Conservation (phyloP, 257 asterid species). For the Schizonepeta tenuifolia region DNA sequence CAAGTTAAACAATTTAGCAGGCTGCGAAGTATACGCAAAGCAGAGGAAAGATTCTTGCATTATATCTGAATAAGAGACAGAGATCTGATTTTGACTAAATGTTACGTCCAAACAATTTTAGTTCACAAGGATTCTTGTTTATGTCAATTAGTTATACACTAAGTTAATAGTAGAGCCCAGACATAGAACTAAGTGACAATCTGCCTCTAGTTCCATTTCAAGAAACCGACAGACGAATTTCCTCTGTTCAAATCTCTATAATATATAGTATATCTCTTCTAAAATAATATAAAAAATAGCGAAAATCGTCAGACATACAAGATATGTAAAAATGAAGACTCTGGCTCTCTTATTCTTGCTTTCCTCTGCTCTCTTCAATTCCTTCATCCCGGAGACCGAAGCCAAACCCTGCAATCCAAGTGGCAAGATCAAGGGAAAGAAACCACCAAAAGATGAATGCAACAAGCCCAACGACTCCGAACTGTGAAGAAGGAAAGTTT, state of each 20-base stretch:
- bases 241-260: constrained; percentile 13
- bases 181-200: neutral
- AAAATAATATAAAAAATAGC: neutral
- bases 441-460: constrained; percentile 51
- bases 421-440: constrained; percentile 47
- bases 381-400: neutral
- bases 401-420: constrained; percentile 43
- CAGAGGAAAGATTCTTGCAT: neutral
- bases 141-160: constrained; percentile 25
- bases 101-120: neutral
- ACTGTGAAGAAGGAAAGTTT: constrained; percentile 38
- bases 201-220: neutral
- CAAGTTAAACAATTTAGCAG: neutral
- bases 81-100: constrained; percentile 10
- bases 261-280: neutral
- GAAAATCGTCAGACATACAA: neutral
- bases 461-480: constrained; percentile 48
- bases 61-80: constrained; percentile 9
- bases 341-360: constrained; percentile 19
- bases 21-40: neutral
- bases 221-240: constrained; percentile 1
- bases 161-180: neutral
- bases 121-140: constrained; percentile 30
- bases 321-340: constrained; percentile 23
- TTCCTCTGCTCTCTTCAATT: neutral